Evolutionary conservation across 208 protist species (phyloP).

Genomic region (Angomonas ambiguus): DNA sequence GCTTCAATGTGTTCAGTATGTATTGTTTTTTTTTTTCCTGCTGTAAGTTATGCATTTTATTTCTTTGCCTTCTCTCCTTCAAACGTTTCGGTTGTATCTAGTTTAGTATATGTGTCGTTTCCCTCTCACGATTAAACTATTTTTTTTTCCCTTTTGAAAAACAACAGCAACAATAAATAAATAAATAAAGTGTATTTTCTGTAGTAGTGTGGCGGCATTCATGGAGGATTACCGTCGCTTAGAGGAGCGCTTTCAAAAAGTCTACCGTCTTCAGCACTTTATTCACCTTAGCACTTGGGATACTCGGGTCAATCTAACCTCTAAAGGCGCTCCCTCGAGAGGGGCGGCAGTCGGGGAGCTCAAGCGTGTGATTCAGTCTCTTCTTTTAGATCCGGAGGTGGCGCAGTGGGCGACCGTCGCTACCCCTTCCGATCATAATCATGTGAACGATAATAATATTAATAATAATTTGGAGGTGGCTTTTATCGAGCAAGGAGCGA

Average conservation of each 20-base stretch:
- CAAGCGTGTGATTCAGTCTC: conserved; percentile 24
- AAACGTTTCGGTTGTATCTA: no score
- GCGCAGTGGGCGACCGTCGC: no score
- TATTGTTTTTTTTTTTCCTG: conserved; percentile 14
- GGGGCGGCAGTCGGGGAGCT: conserved; percentile 35
- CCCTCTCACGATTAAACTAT: background rate
- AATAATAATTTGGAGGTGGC: conserved; percentile 20
- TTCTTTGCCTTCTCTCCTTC: no score
- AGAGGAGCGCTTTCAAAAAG: conserved; percentile 27
- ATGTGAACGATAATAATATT: background rate
- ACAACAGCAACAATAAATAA: background rate
- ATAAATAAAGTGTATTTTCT: no score
- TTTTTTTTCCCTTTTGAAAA: background rate
- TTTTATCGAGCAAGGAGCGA: conserved; percentile 14
- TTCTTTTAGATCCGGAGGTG: conserved; percentile 22
- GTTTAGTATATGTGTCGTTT: background rate
- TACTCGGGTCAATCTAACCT: conserved; percentile 38
- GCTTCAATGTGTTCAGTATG: background rate
- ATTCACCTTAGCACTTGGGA: conserved; percentile 42
- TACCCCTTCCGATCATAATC: background rate
- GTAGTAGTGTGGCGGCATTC: no score
- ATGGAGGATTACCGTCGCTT: conserved; percentile 43
- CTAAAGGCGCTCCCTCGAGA: conserved; percentile 24
- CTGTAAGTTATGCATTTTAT: no score
- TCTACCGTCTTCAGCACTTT: conserved; percentile 36